phyloP scores from a whole-genome alignment of 345 rosid genomes.

The rapeseed (Brassica napus) region DNA sequence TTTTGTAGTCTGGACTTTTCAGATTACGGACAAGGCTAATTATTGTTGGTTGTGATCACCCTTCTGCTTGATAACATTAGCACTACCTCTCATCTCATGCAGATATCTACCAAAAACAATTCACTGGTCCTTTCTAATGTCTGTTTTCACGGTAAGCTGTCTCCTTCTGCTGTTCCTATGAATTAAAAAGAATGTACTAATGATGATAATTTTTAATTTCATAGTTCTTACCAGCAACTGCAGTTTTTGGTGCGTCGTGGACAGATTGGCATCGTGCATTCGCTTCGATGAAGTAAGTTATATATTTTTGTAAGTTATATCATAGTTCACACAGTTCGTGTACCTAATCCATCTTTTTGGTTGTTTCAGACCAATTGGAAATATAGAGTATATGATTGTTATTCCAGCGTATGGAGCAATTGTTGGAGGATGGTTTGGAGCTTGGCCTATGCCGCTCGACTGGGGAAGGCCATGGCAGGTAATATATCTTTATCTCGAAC shows the following conservation, averaged over 20 bases:
- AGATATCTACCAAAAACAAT: constrained; percentile 65
- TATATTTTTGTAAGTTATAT: background rate
- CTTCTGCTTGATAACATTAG: background rate
- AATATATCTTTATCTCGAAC: background rate
- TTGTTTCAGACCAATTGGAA: constrained; percentile 49
- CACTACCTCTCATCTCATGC: constrained; percentile 27
- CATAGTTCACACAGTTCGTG: background rate
- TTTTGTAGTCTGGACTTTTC: constrained; percentile 11
- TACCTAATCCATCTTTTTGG: constrained; percentile 5
- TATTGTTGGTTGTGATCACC: constrained; percentile 9
- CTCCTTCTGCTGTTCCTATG: background rate
- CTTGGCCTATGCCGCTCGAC: constrained; percentile 99
- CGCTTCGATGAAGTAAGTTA: constrained; percentile 58
- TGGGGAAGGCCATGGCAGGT: constrained; percentile 99
- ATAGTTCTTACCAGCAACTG: constrained; percentile 73
- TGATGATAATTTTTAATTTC: constrained; percentile 14
- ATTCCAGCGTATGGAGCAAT: constrained; percentile 79
- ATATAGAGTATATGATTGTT: constrained; percentile 68
- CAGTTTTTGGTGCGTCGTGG: constrained; percentile 78
- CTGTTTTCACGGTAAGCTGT: constrained; percentile 66
- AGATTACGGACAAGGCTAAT: background rate
- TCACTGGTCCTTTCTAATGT: constrained; percentile 79
- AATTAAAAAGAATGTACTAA: background rate
- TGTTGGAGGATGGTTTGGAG: constrained; percentile 95
- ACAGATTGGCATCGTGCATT: constrained; percentile 68